Conservation (phyloP, 2,329 filamentous ascomycete species). For the Emergomyces pasteurianus region DNA sequence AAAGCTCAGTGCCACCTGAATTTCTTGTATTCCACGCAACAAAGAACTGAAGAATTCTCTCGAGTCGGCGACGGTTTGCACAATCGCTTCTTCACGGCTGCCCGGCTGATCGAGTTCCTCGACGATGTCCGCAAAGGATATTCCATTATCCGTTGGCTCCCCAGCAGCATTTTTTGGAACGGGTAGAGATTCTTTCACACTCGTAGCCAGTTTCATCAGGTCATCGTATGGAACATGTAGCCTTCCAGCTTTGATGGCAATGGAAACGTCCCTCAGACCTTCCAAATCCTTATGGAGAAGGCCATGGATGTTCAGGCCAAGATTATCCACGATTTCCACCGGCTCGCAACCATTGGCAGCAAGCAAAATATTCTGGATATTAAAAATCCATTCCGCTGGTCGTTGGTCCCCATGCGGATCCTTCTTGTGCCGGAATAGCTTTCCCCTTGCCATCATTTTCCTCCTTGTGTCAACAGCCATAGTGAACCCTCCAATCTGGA, state of each 20-base stretch:
- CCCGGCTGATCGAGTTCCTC: slow-evolving; percentile 60
- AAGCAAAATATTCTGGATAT: slow-evolving; percentile 74
- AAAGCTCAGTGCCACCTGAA: slow-evolving; percentile 89
- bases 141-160: slow-evolving; percentile 34
- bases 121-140: slow-evolving; percentile 60
- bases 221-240: slow-evolving; percentile 88
- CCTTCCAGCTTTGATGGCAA: slow-evolving; percentile 81
- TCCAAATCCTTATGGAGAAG: slow-evolving; percentile 75
- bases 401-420: slow-evolving; percentile 50
- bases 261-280: slow-evolving; percentile 77
- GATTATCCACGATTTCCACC: slow-evolving; percentile 77
- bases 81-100: slow-evolving; percentile 55
- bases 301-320: slow-evolving; percentile 81
- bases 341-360: slow-evolving; percentile 75
- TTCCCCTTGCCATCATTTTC: slow-evolving; percentile 81
- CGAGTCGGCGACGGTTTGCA: slow-evolving; percentile 78
- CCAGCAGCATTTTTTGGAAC: slow-evolving; percentile 13
- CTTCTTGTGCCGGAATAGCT: slow-evolving; percentile 72
- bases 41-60: slow-evolving; percentile 87
- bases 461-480: slow-evolving; percentile 81
- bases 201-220: slow-evolving; percentile 40
- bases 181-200: slow-evolving; percentile 30
- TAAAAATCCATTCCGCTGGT: slow-evolving; percentile 90
- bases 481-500: slow-evolving; percentile 75
- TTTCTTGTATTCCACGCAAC: slow-evolving; percentile 83